Evolutionary conservation across 1,284 basidiomycete species (phyloP), one percentile per base, ranked within the genome.

Genomic region (Hymenochaete sp.): DNA sequence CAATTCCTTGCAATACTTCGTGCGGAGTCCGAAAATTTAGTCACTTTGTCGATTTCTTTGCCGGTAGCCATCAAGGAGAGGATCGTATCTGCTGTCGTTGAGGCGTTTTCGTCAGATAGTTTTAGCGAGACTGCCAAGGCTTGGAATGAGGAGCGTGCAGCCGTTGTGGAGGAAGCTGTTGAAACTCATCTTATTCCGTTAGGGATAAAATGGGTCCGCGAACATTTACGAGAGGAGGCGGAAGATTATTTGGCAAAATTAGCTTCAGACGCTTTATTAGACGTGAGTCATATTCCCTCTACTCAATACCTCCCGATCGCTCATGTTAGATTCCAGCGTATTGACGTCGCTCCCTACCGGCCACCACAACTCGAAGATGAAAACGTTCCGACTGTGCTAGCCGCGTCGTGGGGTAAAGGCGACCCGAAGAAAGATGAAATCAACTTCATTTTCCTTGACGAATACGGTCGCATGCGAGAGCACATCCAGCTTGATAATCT

Each of bases 341-440:
- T 84, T 47, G 79, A 86, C 57, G 72, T 78, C 4, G 84, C 85
- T 3, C 88, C 93, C 1, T 93, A 79, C 57, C 64, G 67, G 38
- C 73, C 77, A 3, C 65, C 70, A 3, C 72, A 75, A 21, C 76
- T 84, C 62, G 72, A 73, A 47, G 66, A 72, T 33, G 87, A 84
- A 13, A 82, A 89, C 38, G 76, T 77, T 0, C 82, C 92, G 0
- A 82, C 86, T 5, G 92, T 98, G 3, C 71, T 99, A 29, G 90
- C 95, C 3, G 67, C 97, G 48, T 97, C 95, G 3, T 92, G 93
- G 77, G 96, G 96, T 37, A 84, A 86, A 59, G 96, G 96, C 42
- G 92, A 96, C 55, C 89, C 90, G 31, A 81, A 86, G 55, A 86
- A 84, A 56, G 95, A 98, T 62, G 82, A 84, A 1, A 88, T 97